Base-by-base conservation (phyloP, 169 alveolate genomes). In the Toxoplasma gondii region DNA sequence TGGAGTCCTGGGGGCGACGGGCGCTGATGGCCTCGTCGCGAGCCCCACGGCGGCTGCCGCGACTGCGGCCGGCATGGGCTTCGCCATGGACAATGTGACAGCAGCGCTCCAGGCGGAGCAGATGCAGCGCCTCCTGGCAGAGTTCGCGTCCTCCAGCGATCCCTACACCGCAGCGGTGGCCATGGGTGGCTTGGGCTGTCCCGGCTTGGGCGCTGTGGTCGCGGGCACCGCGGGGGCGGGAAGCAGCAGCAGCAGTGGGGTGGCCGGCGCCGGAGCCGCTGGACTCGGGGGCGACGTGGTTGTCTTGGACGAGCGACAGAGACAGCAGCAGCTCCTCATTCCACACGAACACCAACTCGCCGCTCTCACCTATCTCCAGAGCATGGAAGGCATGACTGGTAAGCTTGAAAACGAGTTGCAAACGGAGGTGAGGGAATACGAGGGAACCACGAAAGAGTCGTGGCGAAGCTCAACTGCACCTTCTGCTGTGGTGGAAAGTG, bases 341-440 rank as follows among this genome's bases (percentile, higher is more conserved):
- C 90, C 53, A 44, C 90, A 82, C 17, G 90, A 82, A 27, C 90
- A 82, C 90, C 90, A 82, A 67, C 90, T 82, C 27, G 90, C 90
- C n/a, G 90, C 90, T 39, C 67, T 82, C 39, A 82, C 90, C 67
- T 82, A 82, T 27, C 36, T 82, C 38, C 90, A 82, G 38, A 82
- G 90, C 90, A 82, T 82, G 90, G 90, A 82, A 82, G 90, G 90
- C 53, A 82, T 82, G 90, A 41, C 90, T 0, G 90, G 90, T 82
- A 44, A 17, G 39, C 29, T 22, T 69, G 67, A 12, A 9, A 19
- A 9, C 19, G 27, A 12, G 67, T 53, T 19, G 27, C 67, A 19
- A 9, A 53, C 9, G 67, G 67, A 12, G 67, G 67, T 12, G 67
- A n/a, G n/a, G n/a, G n/a, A n/a, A n/a, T n/a, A n/a, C n/a, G n/a